Conservation (phyloP, 129 eudicot species). For the Smallanthus sonchifolius region DNA sequence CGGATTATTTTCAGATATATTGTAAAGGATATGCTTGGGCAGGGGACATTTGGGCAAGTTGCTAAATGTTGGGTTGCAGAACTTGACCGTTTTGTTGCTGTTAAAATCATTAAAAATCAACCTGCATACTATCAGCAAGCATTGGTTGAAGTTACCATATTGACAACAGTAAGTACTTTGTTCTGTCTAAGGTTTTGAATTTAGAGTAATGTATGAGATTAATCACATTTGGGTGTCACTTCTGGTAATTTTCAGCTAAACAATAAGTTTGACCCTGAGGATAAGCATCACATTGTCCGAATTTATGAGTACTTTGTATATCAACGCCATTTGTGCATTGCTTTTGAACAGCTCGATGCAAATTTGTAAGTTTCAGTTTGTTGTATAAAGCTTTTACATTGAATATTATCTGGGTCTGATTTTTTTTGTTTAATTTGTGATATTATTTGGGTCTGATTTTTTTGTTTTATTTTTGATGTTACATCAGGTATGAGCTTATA, state of each 20-base stretch:
- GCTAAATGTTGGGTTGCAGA: conserved; percentile 96
- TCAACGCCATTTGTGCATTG: conserved; percentile 85
- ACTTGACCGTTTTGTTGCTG: conserved; percentile 79
- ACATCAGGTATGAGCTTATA: conserved; percentile 79
- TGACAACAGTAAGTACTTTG: conserved; percentile 53
- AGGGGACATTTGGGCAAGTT: conserved; percentile 99
- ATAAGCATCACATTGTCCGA: conserved; percentile 93
- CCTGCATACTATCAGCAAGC: conserved; percentile 96
- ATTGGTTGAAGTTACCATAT: conserved; percentile 86
- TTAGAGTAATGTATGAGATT: neutral
- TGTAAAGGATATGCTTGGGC: conserved; percentile 95
- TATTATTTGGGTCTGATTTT: neutral
- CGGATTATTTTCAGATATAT: conserved; percentile 52
- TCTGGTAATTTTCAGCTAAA: conserved; percentile 55
- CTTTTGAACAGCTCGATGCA: conserved; percentile 79
- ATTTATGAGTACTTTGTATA: conserved; percentile 82
- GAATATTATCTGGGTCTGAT: neutral
- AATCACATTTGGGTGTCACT: conserved; percentile 1
- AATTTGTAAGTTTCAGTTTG: conserved; percentile 65
- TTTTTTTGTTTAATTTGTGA: neutral
- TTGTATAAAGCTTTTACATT: conserved; percentile 1
- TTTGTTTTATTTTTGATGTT: neutral
- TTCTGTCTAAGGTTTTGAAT: conserved; percentile 8
- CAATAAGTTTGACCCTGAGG: conserved; percentile 93
- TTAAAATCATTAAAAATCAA: conserved; percentile 82